Percentiles rank a stretch among this genome's conserved stretches.
Evolutionary conservation across 495 filamentous ascomycete genomes (phyloP).

Genomic region (Penicillium macrosclerotiorum): DNA sequence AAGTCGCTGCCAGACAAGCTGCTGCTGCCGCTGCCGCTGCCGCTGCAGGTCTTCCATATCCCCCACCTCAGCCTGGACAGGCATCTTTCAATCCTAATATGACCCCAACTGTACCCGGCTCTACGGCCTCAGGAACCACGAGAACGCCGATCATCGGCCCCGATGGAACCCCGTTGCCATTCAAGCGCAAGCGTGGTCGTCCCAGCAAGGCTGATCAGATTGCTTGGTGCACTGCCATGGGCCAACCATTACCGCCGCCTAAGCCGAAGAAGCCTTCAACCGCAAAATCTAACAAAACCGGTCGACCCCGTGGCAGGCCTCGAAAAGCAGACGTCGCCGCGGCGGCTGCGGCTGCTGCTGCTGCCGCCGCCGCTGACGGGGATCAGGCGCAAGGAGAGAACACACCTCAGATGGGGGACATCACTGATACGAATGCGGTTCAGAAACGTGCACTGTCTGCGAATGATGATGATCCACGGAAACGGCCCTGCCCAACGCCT

Average conservation of each 20-base stretch:
- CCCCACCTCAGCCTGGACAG: slow-evolving; percentile 18
- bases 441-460: slow-evolving; percentile 25
- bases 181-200: slow-evolving; percentile 40
- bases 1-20: slow-evolving; percentile 25
- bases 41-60: slow-evolving; percentile 14
- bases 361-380: slow-evolving; percentile 11
- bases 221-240: slow-evolving; percentile 24
- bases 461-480: slow-evolving; percentile 32
- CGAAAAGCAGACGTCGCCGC: slow-evolving; percentile 40
- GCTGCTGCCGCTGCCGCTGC: slow-evolving; percentile 19
- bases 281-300: slow-evolving; percentile 32
- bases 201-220: slow-evolving; percentile 40
- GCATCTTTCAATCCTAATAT: slow-evolving; percentile 24
- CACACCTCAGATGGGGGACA: slow-evolving; percentile 6
- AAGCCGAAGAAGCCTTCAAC: slow-evolving; percentile 30
- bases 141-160: slow-evolving; percentile 22
- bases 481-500: slow-evolving; percentile 33
- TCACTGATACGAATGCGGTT: slow-evolving; percentile 19
- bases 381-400: slow-evolving; percentile 6
- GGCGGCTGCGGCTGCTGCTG: slow-evolving; percentile 28
- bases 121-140: slow-evolving; percentile 1
- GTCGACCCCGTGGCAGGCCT: slow-evolving; percentile 39
- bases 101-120: slow-evolving; percentile 14
- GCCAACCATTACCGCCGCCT: slow-evolving; percentile 25
- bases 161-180: slow-evolving; percentile 32